phyloP scores from a whole-genome alignment of 2,329 filamentous ascomycete genomes.

The Ceratocystis colombiana region DNA sequence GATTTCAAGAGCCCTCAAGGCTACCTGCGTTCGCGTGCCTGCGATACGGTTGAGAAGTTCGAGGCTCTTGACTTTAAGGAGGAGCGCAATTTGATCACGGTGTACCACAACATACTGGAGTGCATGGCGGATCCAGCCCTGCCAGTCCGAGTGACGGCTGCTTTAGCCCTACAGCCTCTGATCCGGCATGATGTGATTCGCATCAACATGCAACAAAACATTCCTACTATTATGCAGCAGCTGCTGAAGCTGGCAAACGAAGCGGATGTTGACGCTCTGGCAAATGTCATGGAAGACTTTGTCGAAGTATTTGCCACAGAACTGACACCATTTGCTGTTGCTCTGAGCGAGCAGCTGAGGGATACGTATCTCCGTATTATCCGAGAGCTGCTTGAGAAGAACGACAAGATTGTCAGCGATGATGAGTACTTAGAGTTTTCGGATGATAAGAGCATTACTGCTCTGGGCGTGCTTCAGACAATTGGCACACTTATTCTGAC shows the following conservation, averaged over 20 bases:
- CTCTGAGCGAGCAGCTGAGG: slow-evolving; percentile 85
- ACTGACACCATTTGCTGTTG: slow-evolving; percentile 91
- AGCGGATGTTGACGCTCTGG: slow-evolving; percentile 90
- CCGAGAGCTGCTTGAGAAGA: slow-evolving; percentile 79
- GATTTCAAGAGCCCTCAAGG: slow-evolving; percentile 90
- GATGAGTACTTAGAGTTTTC: slow-evolving; percentile 85
- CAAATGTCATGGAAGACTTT: slow-evolving; percentile 99
- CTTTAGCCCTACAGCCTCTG: slow-evolving; percentile 84
- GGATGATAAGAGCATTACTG: slow-evolving; percentile 97
- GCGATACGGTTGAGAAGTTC: slow-evolving; percentile 96
- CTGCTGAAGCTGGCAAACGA: slow-evolving; percentile 94
- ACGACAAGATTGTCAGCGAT: slow-evolving; percentile 62
- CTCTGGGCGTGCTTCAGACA: slow-evolving; percentile 88
- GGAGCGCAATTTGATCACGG: slow-evolving; percentile 84
- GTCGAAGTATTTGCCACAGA: slow-evolving; percentile 98
- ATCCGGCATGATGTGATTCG: slow-evolving; percentile 93
- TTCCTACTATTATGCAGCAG: slow-evolving; percentile 99
- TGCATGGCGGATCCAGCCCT: slow-evolving; percentile 93
- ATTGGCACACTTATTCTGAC: slow-evolving; percentile 96
- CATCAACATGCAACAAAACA: slow-evolving; percentile 92
- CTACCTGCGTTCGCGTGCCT: slow-evolving; percentile 86
- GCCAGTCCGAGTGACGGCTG: slow-evolving; percentile 87
- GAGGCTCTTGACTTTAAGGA: slow-evolving; percentile 97
- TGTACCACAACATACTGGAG: slow-evolving; percentile 93
- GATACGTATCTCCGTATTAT: slow-evolving; percentile 95